Evolutionary conservation across 768 basidiomycete species (phyloP).

Genomic region (Pholiota molesta): DNA sequence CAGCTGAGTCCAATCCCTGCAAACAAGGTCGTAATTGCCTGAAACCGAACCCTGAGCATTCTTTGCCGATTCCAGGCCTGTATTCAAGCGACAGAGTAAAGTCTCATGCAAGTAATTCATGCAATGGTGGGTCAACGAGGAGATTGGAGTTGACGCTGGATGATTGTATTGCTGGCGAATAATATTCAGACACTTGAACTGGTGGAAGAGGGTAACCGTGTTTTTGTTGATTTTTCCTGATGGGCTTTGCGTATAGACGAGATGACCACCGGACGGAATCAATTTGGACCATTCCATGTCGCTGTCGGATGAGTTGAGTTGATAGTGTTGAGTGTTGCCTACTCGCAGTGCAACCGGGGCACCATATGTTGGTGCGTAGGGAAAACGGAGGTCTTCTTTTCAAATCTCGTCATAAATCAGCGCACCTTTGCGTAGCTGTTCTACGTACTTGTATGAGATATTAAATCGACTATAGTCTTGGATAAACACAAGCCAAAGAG

Average conservation of each 20-base stretch:
- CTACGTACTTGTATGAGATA: not conserved
- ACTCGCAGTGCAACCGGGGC: conserved; percentile 8
- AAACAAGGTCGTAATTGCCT: conserved; percentile 5
- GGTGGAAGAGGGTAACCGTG: conserved; percentile 13
- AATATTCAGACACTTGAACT: conserved; percentile 11
- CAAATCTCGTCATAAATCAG: not conserved
- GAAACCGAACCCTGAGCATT: conserved; percentile 2
- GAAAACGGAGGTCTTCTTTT: not conserved
- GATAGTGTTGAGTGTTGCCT: conserved; percentile 2
- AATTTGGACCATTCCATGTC: conserved; percentile 6
- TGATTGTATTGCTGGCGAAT: conserved; percentile 9
- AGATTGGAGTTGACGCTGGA: not conserved
- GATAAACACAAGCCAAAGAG: no score
- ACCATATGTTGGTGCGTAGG: not conserved
- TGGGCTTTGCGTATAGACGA: conserved; percentile 1
- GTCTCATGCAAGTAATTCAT: conserved; percentile 10
- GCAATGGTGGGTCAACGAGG: not conserved
- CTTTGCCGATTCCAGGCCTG: conserved; percentile 4
- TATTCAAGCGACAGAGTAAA: conserved; percentile 6
- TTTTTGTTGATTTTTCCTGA: not conserved
- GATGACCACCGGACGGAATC: conserved; percentile 10
- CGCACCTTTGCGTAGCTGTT: not conserved
- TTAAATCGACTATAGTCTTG: no score
- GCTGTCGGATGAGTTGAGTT: conserved; percentile 4
- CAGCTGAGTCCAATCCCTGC: conserved; percentile 9